Base-by-base conservation (phyloP, 2,329 filamentous ascomycete genomes). In the Tothia fuscella region DNA sequence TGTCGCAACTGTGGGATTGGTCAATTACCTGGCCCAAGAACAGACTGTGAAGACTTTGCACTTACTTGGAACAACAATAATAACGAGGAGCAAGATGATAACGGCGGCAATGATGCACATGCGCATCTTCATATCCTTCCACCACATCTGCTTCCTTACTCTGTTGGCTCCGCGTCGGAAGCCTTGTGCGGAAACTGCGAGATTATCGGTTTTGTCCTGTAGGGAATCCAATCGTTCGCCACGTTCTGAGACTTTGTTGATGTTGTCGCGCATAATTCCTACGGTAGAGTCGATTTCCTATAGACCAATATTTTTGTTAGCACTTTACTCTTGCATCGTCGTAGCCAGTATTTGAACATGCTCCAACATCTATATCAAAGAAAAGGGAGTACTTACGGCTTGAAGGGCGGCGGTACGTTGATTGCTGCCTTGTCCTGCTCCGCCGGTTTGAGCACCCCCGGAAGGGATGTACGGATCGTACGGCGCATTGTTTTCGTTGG, bases 111-210 rank as follows among this genome's bases (percentile, higher is more conserved):
- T 82, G 54, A 98, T 71, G 68, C 89, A 96, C 72, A 95, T 91
- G 64, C 91, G 80, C 91, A 98, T 98, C 78, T 96, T 96, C 86
- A 95, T 93, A 60, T 96, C 89, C 76, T 96, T 96, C 89, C 88
- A 96, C 89, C 89, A 96, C 89, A 96, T 96, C 66, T 93, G 80
- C 65, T 70, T 70, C 64, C 91, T 80, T 53, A 98, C 89, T 55
- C 86, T 74, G 72, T 96, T 98, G 65, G 93, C 91, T 50, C 91
- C 89, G 52, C 88, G 81, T 56, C 88, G 85, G 76, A 98, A 98
- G 48, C 86, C 87, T 63, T 94, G 87, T 46, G 91, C 89, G 26
- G 88, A 94, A 49, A 81, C 78, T 46, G 88, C 88, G 52, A 98
- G 74, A 66, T 93, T 93, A 68, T 95, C 66, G 50, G 84, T 95